Base-by-base conservation (phyloP, 176 grass and related monocot species). In the Paspalum notatum region DNA sequence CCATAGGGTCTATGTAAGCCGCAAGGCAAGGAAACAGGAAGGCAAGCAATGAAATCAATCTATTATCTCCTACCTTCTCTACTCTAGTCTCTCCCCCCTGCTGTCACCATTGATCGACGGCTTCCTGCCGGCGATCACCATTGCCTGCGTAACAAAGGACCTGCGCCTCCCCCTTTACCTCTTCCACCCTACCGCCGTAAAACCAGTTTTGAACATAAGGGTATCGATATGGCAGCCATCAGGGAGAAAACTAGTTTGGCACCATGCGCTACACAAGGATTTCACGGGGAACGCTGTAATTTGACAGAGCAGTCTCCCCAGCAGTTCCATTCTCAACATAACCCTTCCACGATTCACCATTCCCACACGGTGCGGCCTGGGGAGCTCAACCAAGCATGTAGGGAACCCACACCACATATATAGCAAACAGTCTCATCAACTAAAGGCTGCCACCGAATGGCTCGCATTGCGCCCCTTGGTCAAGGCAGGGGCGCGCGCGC, bases 181-280 rank as follows among this genome's bases (percentile, higher is more conserved):
- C 32, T 32, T 32, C 32, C 32, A 32, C 32, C 32, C 32, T 32
- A 32, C 32, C 32, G 32, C 32, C 3, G 32, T 32, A 32, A 32
- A 79, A 70, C 13, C 77, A 62, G 76, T 8, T 85, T 48, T 70
- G 63, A 80, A 72, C 26, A 56, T 58, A 26, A 11, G 17, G 59
- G 61, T 17, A 56, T 70, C 60, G 55, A 75, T 27, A 48, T 63
- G 49, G 54, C 55, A 27, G 6, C 18, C 44, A 55, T 9, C 48
- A 0, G 44, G 38, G 77, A 1, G 47, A 46, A 5, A 68, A 21
- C 9, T 59, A 71, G 41, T 71, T 1, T 1, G 21, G 32, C 48
- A 15, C 4, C 16, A 48, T 24, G 37, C 50, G 45, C 6, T 49
- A 49, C 11, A 5, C 8, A 26, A 46, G 1, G n/a, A 40, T 65